These are phyloP conservation scores for Ophiostoma quercus DNA, from an alignment of 2,329 filamentous ascomycete species.

Conservation along the genomic window DNA sequence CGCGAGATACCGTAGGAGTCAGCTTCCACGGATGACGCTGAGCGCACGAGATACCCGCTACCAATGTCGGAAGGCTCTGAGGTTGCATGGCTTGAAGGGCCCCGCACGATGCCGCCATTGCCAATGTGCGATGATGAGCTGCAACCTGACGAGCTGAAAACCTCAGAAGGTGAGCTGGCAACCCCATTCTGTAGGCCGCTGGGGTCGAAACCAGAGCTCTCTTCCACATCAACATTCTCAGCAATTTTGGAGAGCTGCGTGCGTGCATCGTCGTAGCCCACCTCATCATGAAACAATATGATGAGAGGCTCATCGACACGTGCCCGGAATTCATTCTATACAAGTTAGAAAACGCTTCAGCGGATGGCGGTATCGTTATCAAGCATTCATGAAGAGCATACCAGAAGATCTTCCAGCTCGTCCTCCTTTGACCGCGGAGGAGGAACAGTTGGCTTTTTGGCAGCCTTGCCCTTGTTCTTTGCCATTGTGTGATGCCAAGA, in stretches of 20 bases:
- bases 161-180: neutral
- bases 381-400: neutral
- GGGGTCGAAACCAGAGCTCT: conserved; percentile 71
- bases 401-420: conserved; percentile 15
- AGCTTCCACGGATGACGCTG: neutral
- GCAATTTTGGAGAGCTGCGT: conserved; percentile 62
- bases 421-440: conserved; percentile 11
- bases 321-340: conserved; percentile 64
- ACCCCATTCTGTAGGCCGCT: conserved; percentile 51
- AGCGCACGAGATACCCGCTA: neutral
- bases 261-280: conserved; percentile 53
- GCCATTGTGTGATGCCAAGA: neutral
- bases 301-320: conserved; percentile 73
- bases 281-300: conserved; percentile 69
- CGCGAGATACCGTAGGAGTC: conserved; percentile 30
- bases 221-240: conserved; percentile 58
- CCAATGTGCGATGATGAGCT: neutral
- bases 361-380: neutral
- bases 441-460: neutral
- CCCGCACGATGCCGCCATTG: neutral
- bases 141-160: neutral
- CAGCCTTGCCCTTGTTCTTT: conserved; percentile 7
- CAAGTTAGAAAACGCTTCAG: neutral
- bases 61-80: neutral
- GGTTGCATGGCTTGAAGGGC: neutral